Conservation (phyloP, 1,139 yeast species). For the Diutina sp. region DNA sequence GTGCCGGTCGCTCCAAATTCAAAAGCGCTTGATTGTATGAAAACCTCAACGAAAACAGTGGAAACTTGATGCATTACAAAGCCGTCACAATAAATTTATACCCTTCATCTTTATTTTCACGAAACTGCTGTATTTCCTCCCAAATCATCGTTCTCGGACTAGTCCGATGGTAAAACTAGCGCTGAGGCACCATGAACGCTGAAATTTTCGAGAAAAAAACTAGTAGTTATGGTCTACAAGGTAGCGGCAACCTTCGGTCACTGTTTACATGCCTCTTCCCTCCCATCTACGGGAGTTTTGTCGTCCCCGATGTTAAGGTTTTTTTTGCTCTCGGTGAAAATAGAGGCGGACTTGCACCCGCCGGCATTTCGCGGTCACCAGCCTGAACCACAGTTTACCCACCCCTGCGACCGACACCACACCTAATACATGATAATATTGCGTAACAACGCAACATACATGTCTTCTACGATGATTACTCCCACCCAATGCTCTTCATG, state of each 20-base stretch:
- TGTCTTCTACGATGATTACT: no score
- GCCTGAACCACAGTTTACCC: neutral
- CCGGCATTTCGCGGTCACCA: neutral
- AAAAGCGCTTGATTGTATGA: no score
- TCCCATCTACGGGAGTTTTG: neutral
- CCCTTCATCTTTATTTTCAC: no score
- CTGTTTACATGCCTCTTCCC: neutral
- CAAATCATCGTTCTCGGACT: neutral
- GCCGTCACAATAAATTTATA: neutral
- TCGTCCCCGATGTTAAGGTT: neutral
- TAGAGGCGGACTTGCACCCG: neutral
- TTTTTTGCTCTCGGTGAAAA: neutral
- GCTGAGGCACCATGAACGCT: neutral
- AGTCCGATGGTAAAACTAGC: neutral
- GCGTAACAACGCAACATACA: neutral
- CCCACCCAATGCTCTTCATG: no score
- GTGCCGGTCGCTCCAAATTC: neutral
- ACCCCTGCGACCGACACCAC: neutral
- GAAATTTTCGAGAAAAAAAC: neutral
- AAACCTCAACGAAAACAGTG: no score
- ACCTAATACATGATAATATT: neutral
- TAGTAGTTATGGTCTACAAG: neutral
- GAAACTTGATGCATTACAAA: neutral
- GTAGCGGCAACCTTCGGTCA: neutral
- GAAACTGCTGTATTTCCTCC: neutral